phyloP scores from a whole-genome alignment of 225 moss, liverwort and hornwort genomes.

The Straminergon stramineum region DNA sequence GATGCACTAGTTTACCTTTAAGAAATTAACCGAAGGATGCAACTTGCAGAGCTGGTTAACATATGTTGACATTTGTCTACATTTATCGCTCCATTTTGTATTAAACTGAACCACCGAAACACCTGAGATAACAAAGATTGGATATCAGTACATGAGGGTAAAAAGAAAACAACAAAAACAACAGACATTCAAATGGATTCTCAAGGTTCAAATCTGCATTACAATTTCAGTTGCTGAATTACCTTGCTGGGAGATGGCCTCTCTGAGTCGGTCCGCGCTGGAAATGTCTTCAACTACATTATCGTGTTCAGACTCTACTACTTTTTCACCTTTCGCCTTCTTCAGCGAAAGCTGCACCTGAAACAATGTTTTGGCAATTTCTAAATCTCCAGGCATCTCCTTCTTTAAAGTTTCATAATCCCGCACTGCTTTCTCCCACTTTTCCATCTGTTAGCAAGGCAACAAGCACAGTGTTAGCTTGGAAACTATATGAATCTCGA shows the following conservation, averaged over 20 bases:
- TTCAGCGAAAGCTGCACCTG: constrained; percentile 77
- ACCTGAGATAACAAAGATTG: constrained; percentile 24
- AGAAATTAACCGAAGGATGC: constrained; percentile 73
- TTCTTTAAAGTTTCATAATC: constrained; percentile 79
- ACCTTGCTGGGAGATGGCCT: constrained; percentile 87
- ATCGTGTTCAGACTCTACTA: constrained; percentile 53
- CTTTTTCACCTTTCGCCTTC: constrained; percentile 72
- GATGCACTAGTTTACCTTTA: constrained; percentile 49
- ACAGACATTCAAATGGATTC: not conserved
- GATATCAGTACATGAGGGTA: not conserved
- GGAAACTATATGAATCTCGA: not conserved
- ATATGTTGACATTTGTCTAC: constrained; percentile 67
- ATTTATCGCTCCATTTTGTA: constrained; percentile 89
- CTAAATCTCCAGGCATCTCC: constrained; percentile 72
- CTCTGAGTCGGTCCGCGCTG: constrained; percentile 62
- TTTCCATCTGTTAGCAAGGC: constrained; percentile 57
- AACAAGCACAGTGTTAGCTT: not conserved
- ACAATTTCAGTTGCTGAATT: not conserved
- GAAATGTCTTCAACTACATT: constrained; percentile 61
- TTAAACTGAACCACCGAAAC: constrained; percentile 85
- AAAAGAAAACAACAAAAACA: not conserved
- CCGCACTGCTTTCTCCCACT: constrained; percentile 71
- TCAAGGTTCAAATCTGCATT: not conserved
- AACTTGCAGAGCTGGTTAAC: constrained; percentile 83
- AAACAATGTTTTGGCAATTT: constrained; percentile 61